Base-by-base conservation (phyloP, 2,329 filamentous ascomycete genomes). In the Dendryphion nanum region DNA sequence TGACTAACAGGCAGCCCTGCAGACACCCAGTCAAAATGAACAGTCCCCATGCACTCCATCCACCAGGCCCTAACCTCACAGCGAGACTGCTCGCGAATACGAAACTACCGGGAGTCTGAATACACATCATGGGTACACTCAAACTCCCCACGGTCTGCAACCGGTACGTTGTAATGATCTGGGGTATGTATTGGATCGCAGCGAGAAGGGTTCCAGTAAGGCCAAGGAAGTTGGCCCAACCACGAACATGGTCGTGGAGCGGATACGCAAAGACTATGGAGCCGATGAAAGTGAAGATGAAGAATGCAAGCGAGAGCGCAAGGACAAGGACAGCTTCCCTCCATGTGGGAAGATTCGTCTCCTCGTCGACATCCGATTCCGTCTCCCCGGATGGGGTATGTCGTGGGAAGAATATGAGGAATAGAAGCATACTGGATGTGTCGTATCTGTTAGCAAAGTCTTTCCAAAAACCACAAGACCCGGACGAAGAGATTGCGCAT, bases 41-140 rank as follows among this genome's bases (percentile, higher is more conserved):
- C 12, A 97, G 83, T 7, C 89, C 83, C 93, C 93, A 98, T 0
- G 89, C 89, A 67, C 90, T 96, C 93, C 93, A 98, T 0, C 91
- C 91, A 21, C 78, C 81, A 55, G 75, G 75, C 0, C 93, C 93
- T 15, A 96, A 76, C 31, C 93, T 79, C 6, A 79, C 81, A 35
- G 84, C 89, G 30, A 98, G 70, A 62, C 89, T 96, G 10, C 78
- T 83, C 0, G 91, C 89, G 69, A 95, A 97, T 5, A 98, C 71
- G 51, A 95, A 83, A 42, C 89, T 89, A 1, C 93, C 93, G 0
- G 93, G 93, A 0, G 91, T 96, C 66, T 98, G 93, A 21, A 98
- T 95, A 61, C 86, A 86, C 90, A 98, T 97, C 85, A 96, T 97
- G 4, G 89, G 85, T 40, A 98, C 93, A 57, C 89, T 95, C 53